Base-by-base conservation (phyloP, 371 early-diverging fungal species). In the Mortierella sp. region DNA sequence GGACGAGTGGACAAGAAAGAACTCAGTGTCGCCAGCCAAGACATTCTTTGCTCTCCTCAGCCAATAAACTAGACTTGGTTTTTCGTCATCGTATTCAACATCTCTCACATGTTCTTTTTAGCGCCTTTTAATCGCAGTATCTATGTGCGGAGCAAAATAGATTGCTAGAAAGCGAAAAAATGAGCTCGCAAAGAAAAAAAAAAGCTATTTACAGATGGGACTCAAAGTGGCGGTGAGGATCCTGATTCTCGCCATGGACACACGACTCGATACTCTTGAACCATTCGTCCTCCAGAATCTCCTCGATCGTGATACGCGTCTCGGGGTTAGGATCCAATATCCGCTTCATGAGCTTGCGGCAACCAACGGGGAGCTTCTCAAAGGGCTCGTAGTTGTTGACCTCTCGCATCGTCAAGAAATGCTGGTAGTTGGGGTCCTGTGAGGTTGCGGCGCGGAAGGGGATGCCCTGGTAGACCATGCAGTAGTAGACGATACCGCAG, bases 251-350 rank as follows among this genome's bases (percentile, higher is more conserved):
- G 69, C 86, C 86, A 72, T 81, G 86, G 79, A 85, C 53, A 71
- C 93, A 92, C 11, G 88, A 82, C 64, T 90, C 88, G 64, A 95
- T 91, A 9, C 83, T 84, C 87, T 93, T 86, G 86, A 97, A 90
- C 95, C 95, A 97, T 44, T 89, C 88, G 73, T 90, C 90, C 87
- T 95, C 90, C 31, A 90, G 83, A 8, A 95, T 88, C n/a, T 90
- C 89, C 24, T 90, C 89, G 51, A 94, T 91, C 5, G 92, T 91
- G 54, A 93, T 89, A 53, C 97, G 93, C 34, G 91, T 92, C 34
- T 89, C 88, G 3, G 94, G 92, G 76, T 95, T 92, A 5, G 98
- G 97, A 61, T 97, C 94, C 48, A 98, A 88, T 80, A 98, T 95
- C 28, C 88, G 80, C 83, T 95, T 94, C 78, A 95, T 86, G 40